Conservation (phyloP, 164 flowering plant genomes). For the Echeveria elegans region DNA sequence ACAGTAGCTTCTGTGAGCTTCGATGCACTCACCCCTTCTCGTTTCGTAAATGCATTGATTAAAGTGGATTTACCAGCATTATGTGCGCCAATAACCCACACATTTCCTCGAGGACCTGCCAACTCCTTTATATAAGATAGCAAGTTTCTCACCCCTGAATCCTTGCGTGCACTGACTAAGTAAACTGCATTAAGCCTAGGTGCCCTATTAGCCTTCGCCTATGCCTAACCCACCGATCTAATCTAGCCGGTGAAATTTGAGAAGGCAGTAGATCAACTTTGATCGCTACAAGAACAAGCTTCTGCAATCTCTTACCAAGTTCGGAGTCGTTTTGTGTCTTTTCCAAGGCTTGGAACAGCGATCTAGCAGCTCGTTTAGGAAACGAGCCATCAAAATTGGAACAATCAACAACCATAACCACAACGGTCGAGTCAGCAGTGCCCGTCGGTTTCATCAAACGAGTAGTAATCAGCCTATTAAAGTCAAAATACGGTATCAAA, state of each 20-base stretch:
- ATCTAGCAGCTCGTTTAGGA: conserved; percentile 76
- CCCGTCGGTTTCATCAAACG: conserved; percentile 64
- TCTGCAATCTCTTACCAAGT: conserved; percentile 49
- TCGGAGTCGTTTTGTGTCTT: conserved; percentile 30
- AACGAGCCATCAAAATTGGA: conserved; percentile 97
- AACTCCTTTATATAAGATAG: conserved; percentile 60
- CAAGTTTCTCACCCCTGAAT: conserved; percentile 76
- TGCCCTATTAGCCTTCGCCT: conserved; percentile 84
- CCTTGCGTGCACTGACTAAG: conserved; percentile 76
- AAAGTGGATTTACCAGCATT: conserved; percentile 94
- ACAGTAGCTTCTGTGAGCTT: conserved; percentile 93
- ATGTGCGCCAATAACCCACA: conserved; percentile 96
- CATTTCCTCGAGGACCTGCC: conserved; percentile 96
- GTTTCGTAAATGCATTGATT: conserved; percentile 77
- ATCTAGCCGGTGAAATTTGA: conserved; percentile 72
- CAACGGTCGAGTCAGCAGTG: conserved; percentile 53
- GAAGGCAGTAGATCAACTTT: conserved; percentile 95
- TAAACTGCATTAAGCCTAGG: conserved; percentile 82
- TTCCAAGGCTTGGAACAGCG: conserved; percentile 68
- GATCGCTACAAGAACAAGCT: conserved; percentile 84
- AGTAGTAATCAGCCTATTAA: conserved; percentile 68
- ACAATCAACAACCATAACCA: conserved; percentile 95
- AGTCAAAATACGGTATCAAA: conserved; percentile 94
- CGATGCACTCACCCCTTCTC: conserved; percentile 55
- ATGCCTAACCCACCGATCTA: conserved; percentile 89